A percentile compares a stretch with the other conserved stretches of the same genome.
Conservation (phyloP, 2,329 filamentous ascomycete species). For the Corynespora cassiicola region DNA sequence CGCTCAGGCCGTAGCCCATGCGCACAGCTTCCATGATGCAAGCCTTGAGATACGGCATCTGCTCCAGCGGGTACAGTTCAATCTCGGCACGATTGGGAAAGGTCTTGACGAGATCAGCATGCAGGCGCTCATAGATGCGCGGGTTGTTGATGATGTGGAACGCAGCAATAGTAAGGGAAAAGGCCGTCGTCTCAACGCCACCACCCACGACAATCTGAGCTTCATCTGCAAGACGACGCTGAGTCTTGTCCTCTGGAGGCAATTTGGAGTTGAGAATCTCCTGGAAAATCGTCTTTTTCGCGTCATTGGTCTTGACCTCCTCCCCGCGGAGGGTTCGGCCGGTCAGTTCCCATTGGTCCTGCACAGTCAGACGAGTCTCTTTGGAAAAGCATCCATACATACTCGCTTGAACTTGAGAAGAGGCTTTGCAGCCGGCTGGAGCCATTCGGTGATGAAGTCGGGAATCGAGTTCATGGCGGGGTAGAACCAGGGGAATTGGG, state of each 20-base stretch:
- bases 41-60: slow-evolving; percentile 33
- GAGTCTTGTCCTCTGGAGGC: slow-evolving; percentile 43
- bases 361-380: slow-evolving; percentile 1
- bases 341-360: slow-evolving; percentile 34
- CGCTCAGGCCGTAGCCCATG: slow-evolving; percentile 48
- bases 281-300: slow-evolving; percentile 41
- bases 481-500: slow-evolving; percentile 38
- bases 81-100: slow-evolving; percentile 31
- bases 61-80: slow-evolving; percentile 30
- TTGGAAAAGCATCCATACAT: slow-evolving; percentile 8
- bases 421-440: slow-evolving; percentile 38
- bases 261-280: slow-evolving; percentile 38
- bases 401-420: slow-evolving; percentile 40
- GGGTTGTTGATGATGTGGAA: slow-evolving; percentile 43
- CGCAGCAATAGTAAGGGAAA: slow-evolving; percentile 32
- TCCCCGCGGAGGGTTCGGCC: slow-evolving; percentile 34
- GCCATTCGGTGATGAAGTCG: slow-evolving; percentile 33
- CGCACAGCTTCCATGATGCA: slow-evolving; percentile 40
- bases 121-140: slow-evolving; percentile 35
- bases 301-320: slow-evolving; percentile 38
- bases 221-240: slow-evolving; percentile 46
- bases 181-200: slow-evolving; percentile 48
- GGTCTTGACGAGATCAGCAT: slow-evolving; percentile 34
- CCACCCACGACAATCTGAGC: slow-evolving; percentile 47
- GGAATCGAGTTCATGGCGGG: slow-evolving; percentile 42